These are phyloP conservation scores for Ophiostoma triangulosporum DNA, from an alignment of 2,329 filamentous ascomycete species.

Conservation along the genomic window DNA sequence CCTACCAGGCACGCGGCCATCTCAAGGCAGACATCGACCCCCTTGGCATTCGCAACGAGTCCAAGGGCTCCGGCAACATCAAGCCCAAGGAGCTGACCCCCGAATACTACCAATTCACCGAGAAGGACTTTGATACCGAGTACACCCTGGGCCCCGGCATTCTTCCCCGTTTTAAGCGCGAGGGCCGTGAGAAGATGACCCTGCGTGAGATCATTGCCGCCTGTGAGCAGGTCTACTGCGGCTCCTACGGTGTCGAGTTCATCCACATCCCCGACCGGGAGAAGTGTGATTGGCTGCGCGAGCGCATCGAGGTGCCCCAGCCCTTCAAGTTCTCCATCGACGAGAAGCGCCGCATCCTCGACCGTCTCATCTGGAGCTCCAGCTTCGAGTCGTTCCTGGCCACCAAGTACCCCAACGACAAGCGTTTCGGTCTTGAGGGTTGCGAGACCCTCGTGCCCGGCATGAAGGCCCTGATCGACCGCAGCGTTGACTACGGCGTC, in stretches of 20 bases:
- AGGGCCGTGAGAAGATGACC: conserved; percentile 87
- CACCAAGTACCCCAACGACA: conserved; percentile 98
- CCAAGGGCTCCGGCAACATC: conserved; percentile 69
- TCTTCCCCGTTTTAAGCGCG: conserved; percentile 80
- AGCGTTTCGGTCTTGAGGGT: conserved; percentile 96
- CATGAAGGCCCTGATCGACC: conserved; percentile 98
- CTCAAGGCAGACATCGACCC: conserved; percentile 98
- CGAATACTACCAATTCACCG: conserved; percentile 88
- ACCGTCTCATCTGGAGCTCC: conserved; percentile 96
- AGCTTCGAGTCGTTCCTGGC: conserved; percentile 93
- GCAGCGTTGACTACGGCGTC: conserved; percentile 94
- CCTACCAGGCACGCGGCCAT: conserved; percentile 94
- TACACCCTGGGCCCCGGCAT: conserved; percentile 91
- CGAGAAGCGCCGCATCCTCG: conserved; percentile 94
- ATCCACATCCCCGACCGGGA: conserved; percentile 97
- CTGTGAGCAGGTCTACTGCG: conserved; percentile 93
- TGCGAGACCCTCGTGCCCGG: conserved; percentile 93
- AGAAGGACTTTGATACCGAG: conserved; percentile 85
- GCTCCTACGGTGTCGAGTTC: conserved; percentile 95
- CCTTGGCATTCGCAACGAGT: conserved; percentile 79
- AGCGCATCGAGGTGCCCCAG: conserved; percentile 83
- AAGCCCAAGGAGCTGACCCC: conserved; percentile 87
- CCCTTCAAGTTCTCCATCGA: conserved; percentile 97
- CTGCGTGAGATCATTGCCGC: conserved; percentile 84
- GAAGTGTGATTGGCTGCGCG: conserved; percentile 96